Base-by-base conservation (phyloP, 2,329 filamentous ascomycete species). In the Aureobasidium sp. region DNA sequence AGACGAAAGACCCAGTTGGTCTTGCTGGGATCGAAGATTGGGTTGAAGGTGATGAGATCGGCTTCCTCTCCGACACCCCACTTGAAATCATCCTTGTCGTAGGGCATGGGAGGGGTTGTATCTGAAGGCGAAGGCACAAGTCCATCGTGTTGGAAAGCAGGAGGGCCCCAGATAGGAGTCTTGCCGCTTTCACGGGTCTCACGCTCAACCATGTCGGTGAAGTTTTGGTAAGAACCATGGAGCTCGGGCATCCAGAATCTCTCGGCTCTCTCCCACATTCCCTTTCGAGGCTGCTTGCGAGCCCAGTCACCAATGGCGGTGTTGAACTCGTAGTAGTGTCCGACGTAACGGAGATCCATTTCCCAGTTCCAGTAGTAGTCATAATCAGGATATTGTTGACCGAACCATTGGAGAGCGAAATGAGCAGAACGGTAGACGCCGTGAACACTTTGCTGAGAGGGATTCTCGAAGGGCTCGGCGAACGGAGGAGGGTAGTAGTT, bases 401-500 rank as follows among this genome's bases (percentile, higher is more conserved):
- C 66, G 59, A 77, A 77, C 74, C 74, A 77, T 57, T 76, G 74
- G 40, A 77, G 63, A 4, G 74, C 68, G 54, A 77, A 75, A 57
- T 76, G 73, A 6, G 73, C 74, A 56, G 70, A 71, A 55, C 93
- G 86, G 71, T 97, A 97, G 7, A 94, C 89, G 16, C 90, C 90
- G 66, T 97, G 90, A 1, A 95, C 83, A 1, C 88, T 86, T 11
- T 68, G 68, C 42, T 70, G 71, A 40, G 72, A 72, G 53, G 94
- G 77, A 47, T 86, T 79, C 54, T 78, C 77, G 59, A 78, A 77
- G 68, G 83, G 90, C 40, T 86, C 81, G 58, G 94, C 88, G 63
- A 88, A 84, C 22, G 95, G 83, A 44, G 86, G 88, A 49, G 93
- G 86, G 69, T 97, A 98, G 61, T 95, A 79, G 55, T 90, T 80